These are phyloP conservation scores for Mycena latifolia DNA, from an alignment of 768 basidiomycete genomes.

Conservation along the genomic window DNA sequence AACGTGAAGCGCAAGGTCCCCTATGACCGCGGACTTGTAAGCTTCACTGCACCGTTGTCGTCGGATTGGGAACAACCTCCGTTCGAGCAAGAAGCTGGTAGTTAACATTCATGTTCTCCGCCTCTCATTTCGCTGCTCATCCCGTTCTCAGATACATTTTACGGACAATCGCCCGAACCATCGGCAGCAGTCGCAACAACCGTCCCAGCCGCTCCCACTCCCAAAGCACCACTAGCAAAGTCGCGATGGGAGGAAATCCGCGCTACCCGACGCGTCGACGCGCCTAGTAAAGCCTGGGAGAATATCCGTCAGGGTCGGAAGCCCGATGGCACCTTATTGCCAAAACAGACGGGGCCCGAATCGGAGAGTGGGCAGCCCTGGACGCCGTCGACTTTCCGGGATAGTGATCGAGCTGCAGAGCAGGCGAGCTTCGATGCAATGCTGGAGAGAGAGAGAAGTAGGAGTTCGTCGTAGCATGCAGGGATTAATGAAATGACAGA, in stretches of 20 bases:
- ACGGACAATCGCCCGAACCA: not conserved
- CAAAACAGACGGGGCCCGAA: not conserved
- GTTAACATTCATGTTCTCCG: not conserved
- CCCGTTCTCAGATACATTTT: conserved; percentile 21
- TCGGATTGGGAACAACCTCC: conserved; percentile 2
- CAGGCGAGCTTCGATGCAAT: conserved; percentile 35
- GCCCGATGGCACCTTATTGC: conserved; percentile 23
- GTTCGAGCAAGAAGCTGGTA: conserved; percentile 27
- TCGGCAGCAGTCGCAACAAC: not conserved
- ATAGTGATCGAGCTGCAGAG: conserved; percentile 26
- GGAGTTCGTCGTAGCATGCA: conserved; percentile 10
- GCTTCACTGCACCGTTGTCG: conserved; percentile 9
- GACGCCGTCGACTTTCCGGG: conserved; percentile 13
- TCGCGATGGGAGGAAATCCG: conserved; percentile 37
- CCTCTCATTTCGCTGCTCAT: not conserved
- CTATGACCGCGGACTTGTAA: conserved; percentile 13
- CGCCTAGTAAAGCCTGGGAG: conserved; percentile 29
- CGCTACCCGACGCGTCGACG: conserved; percentile 23
- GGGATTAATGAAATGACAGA: too few species aligned
- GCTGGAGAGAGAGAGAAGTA: conserved; percentile 31
- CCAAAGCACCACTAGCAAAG: conserved; percentile 5
- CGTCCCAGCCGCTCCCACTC: not conserved
- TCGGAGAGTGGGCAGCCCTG: conserved; percentile 6
- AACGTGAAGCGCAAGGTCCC: conserved; percentile 31
- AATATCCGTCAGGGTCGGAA: conserved; percentile 31